Evolutionary conservation across 106 monocot species (phyloP).

Genomic region (Platanthera zijinensis): DNA sequence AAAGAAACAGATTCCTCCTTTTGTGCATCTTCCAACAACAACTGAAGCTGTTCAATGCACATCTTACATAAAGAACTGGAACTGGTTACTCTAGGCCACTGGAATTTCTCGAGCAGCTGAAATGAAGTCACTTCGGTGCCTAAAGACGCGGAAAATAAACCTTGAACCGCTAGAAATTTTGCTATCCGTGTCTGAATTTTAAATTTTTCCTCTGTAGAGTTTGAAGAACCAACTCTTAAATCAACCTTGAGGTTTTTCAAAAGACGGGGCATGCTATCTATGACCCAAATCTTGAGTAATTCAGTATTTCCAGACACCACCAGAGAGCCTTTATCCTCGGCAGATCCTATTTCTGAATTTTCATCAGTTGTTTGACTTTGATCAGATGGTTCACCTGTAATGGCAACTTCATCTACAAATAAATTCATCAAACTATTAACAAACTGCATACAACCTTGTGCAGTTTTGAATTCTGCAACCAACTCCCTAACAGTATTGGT

Average conservation of each 20-base stretch:
- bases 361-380: slow-evolving; percentile 94
- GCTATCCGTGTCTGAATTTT: slow-evolving; percentile 67
- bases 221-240: slow-evolving; percentile 18
- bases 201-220: slow-evolving; percentile 48
- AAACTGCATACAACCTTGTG: slow-evolving; percentile 51
- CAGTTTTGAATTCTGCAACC: slow-evolving; percentile 40
- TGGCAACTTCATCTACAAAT: slow-evolving; percentile 66
- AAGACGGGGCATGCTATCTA: slow-evolving; percentile 72
- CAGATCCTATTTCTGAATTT: slow-evolving; percentile 62
- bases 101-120: slow-evolving; percentile 93
- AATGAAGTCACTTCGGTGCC: slow-evolving; percentile 95
- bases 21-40: slow-evolving; percentile 86
- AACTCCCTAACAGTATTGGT: slow-evolving; percentile 63
- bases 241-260: slow-evolving; percentile 63
- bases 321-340: slow-evolving; percentile 40
- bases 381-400: slow-evolving; percentile 82
- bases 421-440: slow-evolving; percentile 62
- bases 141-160: slow-evolving; percentile 87
- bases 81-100: slow-evolving; percentile 79
- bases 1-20: slow-evolving; percentile 36
- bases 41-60: slow-evolving; percentile 82
- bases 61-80: slow-evolving; percentile 54
- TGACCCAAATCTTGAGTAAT: slow-evolving; percentile 66
- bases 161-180: slow-evolving; percentile 93
- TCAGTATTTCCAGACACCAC: slow-evolving; percentile 42